Percentiles rank a stretch among this genome's conserved stretches.
phyloP scores from a whole-genome alignment of 495 filamentous ascomycete genomes.

The Gamarada debralockiae region DNA sequence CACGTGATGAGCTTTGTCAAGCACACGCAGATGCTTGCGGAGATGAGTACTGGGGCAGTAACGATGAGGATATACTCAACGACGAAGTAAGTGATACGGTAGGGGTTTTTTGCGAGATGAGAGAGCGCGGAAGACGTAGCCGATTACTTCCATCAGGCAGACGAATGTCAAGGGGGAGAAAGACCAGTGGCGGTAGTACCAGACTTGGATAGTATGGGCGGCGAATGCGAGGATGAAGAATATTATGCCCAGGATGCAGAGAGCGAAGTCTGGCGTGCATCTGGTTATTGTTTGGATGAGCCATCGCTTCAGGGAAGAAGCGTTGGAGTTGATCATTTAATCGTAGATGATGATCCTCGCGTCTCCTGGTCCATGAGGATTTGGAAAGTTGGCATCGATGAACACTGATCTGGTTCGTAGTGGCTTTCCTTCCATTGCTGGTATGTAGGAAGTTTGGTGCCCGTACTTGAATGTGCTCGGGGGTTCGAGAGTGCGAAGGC shows the following conservation, averaged over 20 bases:
- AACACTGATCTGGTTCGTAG: background rate
- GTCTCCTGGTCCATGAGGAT: constrained; percentile 16
- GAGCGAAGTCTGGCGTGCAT: background rate
- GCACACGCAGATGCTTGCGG: constrained; percentile 47
- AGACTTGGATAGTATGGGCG: constrained; percentile 6
- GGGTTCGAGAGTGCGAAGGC: no score
- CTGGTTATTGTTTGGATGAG: background rate
- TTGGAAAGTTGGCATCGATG: constrained; percentile 6
- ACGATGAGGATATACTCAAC: constrained; percentile 55
- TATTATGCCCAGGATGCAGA: background rate
- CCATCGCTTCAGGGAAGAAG: background rate
- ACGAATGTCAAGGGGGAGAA: constrained; percentile 27
- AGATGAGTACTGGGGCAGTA: constrained; percentile 49
- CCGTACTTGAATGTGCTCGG: no score
- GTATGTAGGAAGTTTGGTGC: no score
- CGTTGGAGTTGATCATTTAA: constrained; percentile 13
- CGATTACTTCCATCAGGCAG: constrained; percentile 37
- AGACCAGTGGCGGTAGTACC: constrained; percentile 24
- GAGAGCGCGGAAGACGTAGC: constrained; percentile 38
- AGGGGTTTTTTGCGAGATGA: constrained; percentile 40
- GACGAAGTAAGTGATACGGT: constrained; percentile 47
- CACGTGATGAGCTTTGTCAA: constrained; percentile 39
- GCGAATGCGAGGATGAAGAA: background rate
- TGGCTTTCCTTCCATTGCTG: no score
- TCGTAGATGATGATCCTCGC: constrained; percentile 26